Evolutionary conservation across 805 yeast species (phyloP).

Genomic region (Metschnikowia bowlesiae): DNA sequence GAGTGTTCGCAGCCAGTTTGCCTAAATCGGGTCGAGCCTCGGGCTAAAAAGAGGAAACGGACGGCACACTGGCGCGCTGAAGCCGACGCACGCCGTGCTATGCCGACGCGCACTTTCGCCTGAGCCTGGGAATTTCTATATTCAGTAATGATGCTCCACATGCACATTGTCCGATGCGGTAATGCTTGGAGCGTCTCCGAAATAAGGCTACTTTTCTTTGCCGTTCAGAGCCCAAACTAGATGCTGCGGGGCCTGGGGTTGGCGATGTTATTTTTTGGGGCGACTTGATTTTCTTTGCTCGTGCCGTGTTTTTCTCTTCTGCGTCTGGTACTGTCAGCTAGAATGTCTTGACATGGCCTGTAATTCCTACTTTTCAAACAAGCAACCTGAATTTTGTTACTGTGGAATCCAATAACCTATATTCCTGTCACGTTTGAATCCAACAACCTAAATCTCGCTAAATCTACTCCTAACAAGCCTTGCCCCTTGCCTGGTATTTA

Average conservation of each 20-base stretch:
- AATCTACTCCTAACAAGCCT: too few species aligned
- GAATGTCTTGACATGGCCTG: too few species aligned
- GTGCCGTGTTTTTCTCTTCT: too few species aligned
- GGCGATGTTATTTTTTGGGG: neutral
- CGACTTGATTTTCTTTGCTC: neutral
- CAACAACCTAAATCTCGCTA: too few species aligned
- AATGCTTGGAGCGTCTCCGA: neutral
- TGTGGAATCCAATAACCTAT: too few species aligned
- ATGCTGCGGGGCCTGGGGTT: neutral
- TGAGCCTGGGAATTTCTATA: neutral
- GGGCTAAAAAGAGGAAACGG: neutral
- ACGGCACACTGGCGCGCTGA: neutral
- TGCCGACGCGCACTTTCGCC: neutral
- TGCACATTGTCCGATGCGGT: neutral
- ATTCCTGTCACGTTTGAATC: too few species aligned
- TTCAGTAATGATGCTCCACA: neutral
- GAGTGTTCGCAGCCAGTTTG: slow-evolving; percentile 17
- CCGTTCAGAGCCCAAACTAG: neutral
- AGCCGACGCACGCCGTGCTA: neutral
- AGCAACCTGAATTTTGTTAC: too few species aligned
- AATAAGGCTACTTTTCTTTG: neutral
- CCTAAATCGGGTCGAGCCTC: slow-evolving; percentile 8
- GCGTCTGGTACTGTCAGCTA: too few species aligned
- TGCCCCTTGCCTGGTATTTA: too few species aligned
- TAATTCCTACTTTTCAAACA: too few species aligned